A percentile compares a stretch with the other conserved stretches of the same genome.
These are phyloP conservation scores for Areca catechu DNA, from an alignment of 176 grass and related monocot genomes.

Conservation along the genomic window DNA sequence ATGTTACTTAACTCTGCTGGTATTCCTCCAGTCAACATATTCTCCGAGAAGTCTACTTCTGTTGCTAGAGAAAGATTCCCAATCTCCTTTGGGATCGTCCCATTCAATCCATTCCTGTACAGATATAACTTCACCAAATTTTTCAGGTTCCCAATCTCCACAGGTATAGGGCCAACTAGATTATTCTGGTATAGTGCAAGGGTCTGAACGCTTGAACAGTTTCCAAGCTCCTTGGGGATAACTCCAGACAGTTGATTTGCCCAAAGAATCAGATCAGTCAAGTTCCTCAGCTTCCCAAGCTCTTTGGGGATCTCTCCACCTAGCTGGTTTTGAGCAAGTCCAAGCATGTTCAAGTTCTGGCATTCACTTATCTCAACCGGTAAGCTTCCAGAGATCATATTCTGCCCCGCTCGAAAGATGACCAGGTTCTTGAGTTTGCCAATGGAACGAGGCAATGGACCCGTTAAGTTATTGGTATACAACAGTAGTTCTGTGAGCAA, in stretches of 20 bases:
- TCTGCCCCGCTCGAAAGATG: slow-evolving; percentile 73
- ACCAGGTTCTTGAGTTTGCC: slow-evolving; percentile 69
- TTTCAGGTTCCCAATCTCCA: slow-evolving; percentile 60
- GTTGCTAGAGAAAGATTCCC: slow-evolving; percentile 47
- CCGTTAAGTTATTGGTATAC: slow-evolving; percentile 83
- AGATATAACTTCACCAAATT: slow-evolving; percentile 66
- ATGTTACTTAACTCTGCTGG: slow-evolving; percentile 68
- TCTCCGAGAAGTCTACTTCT: slow-evolving; percentile 98
- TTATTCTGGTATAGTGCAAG: slow-evolving; percentile 82
- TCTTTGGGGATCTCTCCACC: slow-evolving; percentile 63
- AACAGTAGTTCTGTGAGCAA: slow-evolving; percentile 70
- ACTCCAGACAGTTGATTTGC: slow-evolving; percentile 67
- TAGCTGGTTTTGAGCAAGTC: slow-evolving; percentile 89
- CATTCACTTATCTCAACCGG: slow-evolving; percentile 76
- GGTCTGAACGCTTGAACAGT: slow-evolving; percentile 53
- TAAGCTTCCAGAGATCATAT: slow-evolving; percentile 76
- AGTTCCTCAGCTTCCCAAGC: slow-evolving; percentile 42
- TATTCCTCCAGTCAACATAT: slow-evolving; percentile 64
- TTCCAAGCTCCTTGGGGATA: slow-evolving; percentile 75
- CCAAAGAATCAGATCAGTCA: slow-evolving; percentile 78
- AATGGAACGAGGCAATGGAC: slow-evolving; percentile 54
- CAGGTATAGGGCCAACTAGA: slow-evolving; percentile 65
- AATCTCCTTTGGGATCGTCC: slow-evolving; percentile 70
- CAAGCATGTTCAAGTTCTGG: slow-evolving; percentile 51
- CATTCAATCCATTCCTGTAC: slow-evolving; percentile 80